Base-by-base conservation (phyloP, 345 rosid genomes). In the Cochlearia excelsa region DNA sequence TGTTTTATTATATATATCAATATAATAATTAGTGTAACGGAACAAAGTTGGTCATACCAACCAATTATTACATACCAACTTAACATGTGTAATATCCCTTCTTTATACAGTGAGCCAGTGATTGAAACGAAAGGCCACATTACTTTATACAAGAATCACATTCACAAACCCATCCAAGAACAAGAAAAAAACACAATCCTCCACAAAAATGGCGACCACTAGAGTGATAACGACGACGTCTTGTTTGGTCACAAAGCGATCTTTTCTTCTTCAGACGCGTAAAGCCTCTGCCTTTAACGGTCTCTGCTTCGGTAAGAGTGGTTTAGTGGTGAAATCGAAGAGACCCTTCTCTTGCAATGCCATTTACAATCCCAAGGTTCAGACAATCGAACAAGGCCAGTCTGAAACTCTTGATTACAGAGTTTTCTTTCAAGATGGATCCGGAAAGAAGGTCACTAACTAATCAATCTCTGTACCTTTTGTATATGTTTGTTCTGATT, bases 361-460 rank as follows among this genome's bases (percentile, higher is more conserved):
- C 9, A 75, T 80, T 3, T 67, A 85, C 62, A 82, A 70, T 2
- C 84, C 91, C 30, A 55, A 74, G 71, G 67, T 78, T 58, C 74
- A 57, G 67, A 68, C 73, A 74, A 77, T 69, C 45, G 84, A 79
- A 63, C 83, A 82, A 53, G 88, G 92, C 43, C 81, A 78, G 63
- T 80, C 88, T 5, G 86, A 82, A 67, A 80, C 92, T 62, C 80
- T 85, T 26, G 92, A 85, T 63, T 82, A 82, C 75, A 73, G 92
- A 4, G 82, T 85, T 65, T 82, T 81, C 79, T 77, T 82, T 52
- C 74, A 68, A 27, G 78, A 79, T 58, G 46, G 52, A 34, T 74
- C 92, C 37, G 86, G 84, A 38, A 85, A 77, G 77, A 85, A 66
- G 86, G 92, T 77, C 23, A 16, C 23, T 16, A 16, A 16, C 23